phyloP scores from a whole-genome alignment of 2,329 filamentous ascomycete species.

The Trichophyton verrucosum region DNA sequence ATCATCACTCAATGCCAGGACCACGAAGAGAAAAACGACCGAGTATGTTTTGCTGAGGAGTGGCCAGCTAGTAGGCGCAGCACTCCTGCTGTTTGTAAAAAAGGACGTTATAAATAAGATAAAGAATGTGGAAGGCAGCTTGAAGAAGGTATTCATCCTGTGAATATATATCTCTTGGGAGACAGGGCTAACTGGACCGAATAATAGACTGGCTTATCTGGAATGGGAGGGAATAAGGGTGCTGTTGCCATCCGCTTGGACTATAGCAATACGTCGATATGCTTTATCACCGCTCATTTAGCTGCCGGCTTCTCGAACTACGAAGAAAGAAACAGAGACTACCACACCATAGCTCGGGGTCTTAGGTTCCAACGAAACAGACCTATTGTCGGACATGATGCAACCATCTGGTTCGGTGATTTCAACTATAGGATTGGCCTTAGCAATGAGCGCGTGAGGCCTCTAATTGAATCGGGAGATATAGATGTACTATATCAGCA shows the following conservation, averaged over 20 bases:
- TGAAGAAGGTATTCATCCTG: slow-evolving; percentile 57
- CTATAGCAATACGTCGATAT: slow-evolving; percentile 82
- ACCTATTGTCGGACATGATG: slow-evolving; percentile 81
- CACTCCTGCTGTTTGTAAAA: slow-evolving; percentile 81
- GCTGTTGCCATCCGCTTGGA: slow-evolving; percentile 94
- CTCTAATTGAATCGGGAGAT: slow-evolving; percentile 59
- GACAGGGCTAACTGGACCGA: neutral
- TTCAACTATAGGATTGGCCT: slow-evolving; percentile 97
- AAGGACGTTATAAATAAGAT: slow-evolving; percentile 64
- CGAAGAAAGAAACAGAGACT: slow-evolving; percentile 89
- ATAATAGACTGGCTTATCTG: slow-evolving; percentile 67
- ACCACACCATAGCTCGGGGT: slow-evolving; percentile 74
- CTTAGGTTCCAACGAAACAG: slow-evolving; percentile 83
- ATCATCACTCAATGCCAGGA: slow-evolving; percentile 59
- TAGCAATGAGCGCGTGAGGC: slow-evolving; percentile 61
- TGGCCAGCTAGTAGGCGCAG: slow-evolving; percentile 88
- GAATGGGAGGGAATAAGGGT: slow-evolving; percentile 96
- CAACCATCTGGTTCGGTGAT: slow-evolving; percentile 89
- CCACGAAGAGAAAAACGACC: slow-evolving; percentile 52
- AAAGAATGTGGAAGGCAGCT: slow-evolving; percentile 90
- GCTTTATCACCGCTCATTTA: slow-evolving; percentile 91
- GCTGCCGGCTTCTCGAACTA: slow-evolving; percentile 95
- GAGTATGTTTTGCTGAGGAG: slow-evolving; percentile 83
- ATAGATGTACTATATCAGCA: slow-evolving; percentile 76
- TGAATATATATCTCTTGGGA: neutral